Percentiles rank a stretch among this genome's conserved stretches.
These are phyloP conservation scores for Craterostigma plantagineum DNA, from an alignment of 257 asterid species.

Conservation along the genomic window DNA sequence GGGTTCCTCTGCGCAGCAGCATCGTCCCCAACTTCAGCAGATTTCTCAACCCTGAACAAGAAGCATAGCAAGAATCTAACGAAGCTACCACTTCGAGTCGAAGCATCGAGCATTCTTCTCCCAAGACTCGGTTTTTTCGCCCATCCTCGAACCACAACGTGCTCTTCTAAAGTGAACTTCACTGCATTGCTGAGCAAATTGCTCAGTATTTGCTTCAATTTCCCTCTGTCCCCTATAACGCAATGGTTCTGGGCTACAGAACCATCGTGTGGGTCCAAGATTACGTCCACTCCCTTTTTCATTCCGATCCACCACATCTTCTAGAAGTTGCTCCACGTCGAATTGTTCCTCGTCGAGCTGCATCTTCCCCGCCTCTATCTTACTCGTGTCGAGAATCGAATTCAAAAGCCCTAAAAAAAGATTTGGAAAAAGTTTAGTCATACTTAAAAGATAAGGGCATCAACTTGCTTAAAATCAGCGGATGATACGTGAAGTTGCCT, in stretches of 20 bases:
- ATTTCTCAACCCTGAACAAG: conserved; percentile 9
- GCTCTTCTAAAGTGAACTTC: conserved; percentile 57
- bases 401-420: conserved; percentile 33
- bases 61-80: conserved; percentile 16
- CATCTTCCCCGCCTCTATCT: conserved; percentile 53
- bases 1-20: conserved; percentile 18
- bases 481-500: too few species aligned
- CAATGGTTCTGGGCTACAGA: conserved; percentile 17
- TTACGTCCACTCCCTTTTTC: conserved; percentile 57
- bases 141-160: conserved; percentile 46
- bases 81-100: conserved; percentile 10
- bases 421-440: neutral
- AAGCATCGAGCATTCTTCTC: conserved; percentile 13
- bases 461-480: too few species aligned
- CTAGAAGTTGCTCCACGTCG: conserved; percentile 31
- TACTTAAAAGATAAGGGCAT: too few species aligned
- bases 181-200: conserved; percentile 65
- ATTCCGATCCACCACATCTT: conserved; percentile 50
- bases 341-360: conserved; percentile 52
- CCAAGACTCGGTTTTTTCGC: conserved; percentile 28
- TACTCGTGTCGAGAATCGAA: conserved; percentile 50
- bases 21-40: conserved; percentile 10
- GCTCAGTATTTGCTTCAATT: conserved; percentile 44
- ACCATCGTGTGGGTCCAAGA: conserved; percentile 49
- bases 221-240: conserved; percentile 51